A percentile compares a stretch with the other conserved stretches of the same genome.
These are phyloP conservation scores for Suillus weaverae DNA, from an alignment of 768 basidiomycete species.

Conservation along the genomic window DNA sequence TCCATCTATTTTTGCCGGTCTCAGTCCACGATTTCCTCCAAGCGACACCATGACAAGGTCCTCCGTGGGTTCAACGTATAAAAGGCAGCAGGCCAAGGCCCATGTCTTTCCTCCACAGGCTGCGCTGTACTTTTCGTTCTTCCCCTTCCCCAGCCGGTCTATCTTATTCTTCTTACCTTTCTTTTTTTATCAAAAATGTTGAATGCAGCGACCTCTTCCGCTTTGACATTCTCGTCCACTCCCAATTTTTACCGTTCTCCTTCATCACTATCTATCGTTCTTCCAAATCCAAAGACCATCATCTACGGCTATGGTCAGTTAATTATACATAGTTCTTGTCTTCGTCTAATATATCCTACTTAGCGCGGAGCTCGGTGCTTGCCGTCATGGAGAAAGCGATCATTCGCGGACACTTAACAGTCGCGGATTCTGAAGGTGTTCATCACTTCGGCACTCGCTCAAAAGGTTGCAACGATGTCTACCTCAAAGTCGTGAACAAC, in stretches of 20 bases:
- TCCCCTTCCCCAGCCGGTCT: slow-evolving; percentile 2
- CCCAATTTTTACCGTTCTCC: slow-evolving; percentile 35
- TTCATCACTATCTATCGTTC: slow-evolving; percentile 29
- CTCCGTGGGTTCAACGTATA: slow-evolving; percentile 24
- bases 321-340: background rate
- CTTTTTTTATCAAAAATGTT: slow-evolving; percentile 21
- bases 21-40: slow-evolving; percentile 10
- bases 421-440: slow-evolving; percentile 60
- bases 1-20: slow-evolving; percentile 34
- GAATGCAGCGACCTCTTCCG: slow-evolving; percentile 32
- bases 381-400: slow-evolving; percentile 60
- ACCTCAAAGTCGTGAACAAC: slow-evolving; percentile 54
- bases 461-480: slow-evolving; percentile 62
- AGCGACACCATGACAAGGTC: slow-evolving; percentile 6
- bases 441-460: slow-evolving; percentile 57
- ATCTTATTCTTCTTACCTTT: background rate
- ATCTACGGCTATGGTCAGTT: slow-evolving; percentile 28
- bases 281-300: slow-evolving; percentile 31
- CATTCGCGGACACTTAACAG: slow-evolving; percentile 56
- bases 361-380: slow-evolving; percentile 63
- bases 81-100: slow-evolving; percentile 23
- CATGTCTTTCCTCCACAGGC: slow-evolving; percentile 16
- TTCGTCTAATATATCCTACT: slow-evolving; percentile 7
- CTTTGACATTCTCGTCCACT: slow-evolving; percentile 31
- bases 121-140: slow-evolving; percentile 7